Evolutionary conservation across 768 basidiomycete genomes (phyloP).

Genomic region (Russula ochroleuca): DNA sequence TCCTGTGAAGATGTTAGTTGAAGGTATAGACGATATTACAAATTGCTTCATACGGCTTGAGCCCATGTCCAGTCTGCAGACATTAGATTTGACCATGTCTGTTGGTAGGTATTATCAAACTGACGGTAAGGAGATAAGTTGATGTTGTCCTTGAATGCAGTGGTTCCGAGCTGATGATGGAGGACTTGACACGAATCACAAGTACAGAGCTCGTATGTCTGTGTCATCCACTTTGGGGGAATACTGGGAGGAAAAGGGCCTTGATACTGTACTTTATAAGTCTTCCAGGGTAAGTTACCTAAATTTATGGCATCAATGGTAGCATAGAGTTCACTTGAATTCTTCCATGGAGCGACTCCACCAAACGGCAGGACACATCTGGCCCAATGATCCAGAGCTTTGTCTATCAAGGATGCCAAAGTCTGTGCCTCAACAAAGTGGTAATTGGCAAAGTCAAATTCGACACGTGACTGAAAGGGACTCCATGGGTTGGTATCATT

Average conservation of each 20-base stretch:
- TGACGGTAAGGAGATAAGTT: not conserved
- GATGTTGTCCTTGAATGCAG: not conserved
- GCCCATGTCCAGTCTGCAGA: not conserved
- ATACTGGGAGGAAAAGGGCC: not conserved
- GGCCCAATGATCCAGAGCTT: not conserved
- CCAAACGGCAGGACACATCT: not conserved
- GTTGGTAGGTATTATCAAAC: not conserved
- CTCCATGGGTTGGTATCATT: not conserved
- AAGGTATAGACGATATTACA: too few species aligned
- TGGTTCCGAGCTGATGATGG: not conserved
- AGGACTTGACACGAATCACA: not conserved
- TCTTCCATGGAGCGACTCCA: not conserved
- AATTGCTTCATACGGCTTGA: not conserved
- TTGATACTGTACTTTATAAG: not conserved
- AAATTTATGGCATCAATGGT: not conserved
- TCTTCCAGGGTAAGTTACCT: not conserved
- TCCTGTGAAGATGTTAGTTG: too few species aligned
- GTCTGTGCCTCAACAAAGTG: not conserved
- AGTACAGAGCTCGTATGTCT: not conserved
- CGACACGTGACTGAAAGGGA: not conserved
- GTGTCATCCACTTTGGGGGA: not conserved
- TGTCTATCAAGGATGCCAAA: not conserved
- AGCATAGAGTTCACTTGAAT: not conserved
- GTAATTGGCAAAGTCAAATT: not conserved
- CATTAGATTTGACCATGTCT: not conserved